A percentile compares a stretch with the other conserved stretches of the same genome.
These are phyloP conservation scores for Dalbergia oliveri DNA, from an alignment of 306 rosid species.

Conservation along the genomic window DNA sequence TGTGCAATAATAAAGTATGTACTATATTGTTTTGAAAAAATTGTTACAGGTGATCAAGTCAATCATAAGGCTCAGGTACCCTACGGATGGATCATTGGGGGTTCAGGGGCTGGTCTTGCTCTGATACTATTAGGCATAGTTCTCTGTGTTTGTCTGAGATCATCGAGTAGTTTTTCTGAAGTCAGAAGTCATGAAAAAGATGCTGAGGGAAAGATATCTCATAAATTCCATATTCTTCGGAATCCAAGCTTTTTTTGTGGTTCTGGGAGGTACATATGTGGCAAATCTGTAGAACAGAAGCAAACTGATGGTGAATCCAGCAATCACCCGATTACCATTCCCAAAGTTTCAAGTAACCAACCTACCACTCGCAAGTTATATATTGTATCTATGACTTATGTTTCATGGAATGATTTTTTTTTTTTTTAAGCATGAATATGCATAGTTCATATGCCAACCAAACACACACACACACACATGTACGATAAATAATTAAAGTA, in stretches of 20 bases:
- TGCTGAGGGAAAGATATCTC: constrained; percentile 64
- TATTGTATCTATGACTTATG: constrained; percentile 32
- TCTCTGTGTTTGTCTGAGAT: constrained; percentile 67
- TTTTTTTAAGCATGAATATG: background rate
- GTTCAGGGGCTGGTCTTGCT: constrained; percentile 73
- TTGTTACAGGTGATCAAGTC: constrained; percentile 60
- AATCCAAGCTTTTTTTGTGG: constrained; percentile 90
- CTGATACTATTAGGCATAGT: constrained; percentile 65
- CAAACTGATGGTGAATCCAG: constrained; percentile 72
- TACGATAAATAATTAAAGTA: too few species aligned
- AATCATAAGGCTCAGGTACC: constrained; percentile 75
- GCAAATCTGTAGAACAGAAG: constrained; percentile 72
- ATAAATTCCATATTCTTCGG: constrained; percentile 86
- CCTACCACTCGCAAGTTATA: constrained; percentile 30
- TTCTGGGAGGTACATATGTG: constrained; percentile 84
- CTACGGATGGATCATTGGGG: constrained; percentile 86
- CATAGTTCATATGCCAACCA: constrained; percentile 17
- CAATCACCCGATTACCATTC: constrained; percentile 61
- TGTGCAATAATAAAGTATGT: constrained; percentile 22
- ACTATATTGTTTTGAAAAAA: constrained; percentile 11
- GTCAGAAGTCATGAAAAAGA: constrained; percentile 65
- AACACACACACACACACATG: background rate
- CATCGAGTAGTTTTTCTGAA: constrained; percentile 65
- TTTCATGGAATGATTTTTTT: constrained; percentile 18
- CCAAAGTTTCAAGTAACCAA: constrained; percentile 72